Conservation (phyloP, 179 eudicot genomes). For the Beta macrorhiza region DNA sequence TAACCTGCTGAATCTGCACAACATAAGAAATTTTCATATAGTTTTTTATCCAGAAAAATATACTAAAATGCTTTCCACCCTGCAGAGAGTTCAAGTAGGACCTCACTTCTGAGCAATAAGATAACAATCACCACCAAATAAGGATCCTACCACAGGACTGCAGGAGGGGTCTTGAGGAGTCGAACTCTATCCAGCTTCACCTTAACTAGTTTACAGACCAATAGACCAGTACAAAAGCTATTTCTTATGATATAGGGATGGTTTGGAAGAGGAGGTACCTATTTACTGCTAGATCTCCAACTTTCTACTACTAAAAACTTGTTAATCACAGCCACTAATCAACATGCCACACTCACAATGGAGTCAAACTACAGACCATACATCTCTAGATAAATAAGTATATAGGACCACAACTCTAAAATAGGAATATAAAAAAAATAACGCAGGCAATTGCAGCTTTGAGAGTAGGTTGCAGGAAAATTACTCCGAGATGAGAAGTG, state of each 20-base stretch:
- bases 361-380: neutral
- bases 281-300: neutral
- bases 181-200: neutral
- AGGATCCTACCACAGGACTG: neutral
- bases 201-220: too few relatives aligned
- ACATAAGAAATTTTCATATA: neutral
- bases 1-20: slow-evolving; percentile 24
- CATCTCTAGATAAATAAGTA: too few relatives aligned
- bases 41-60: neutral
- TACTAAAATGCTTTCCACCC: neutral
- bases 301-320: neutral
- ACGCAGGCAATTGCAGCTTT: too few relatives aligned
- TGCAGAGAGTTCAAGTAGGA: neutral
- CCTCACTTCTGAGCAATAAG: neutral
- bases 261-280: too few relatives aligned
- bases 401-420: too few relatives aligned
- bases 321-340: neutral
- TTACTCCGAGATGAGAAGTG: too few relatives aligned
- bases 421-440: too few relatives aligned
- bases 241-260: too few relatives aligned
- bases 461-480: too few relatives aligned
- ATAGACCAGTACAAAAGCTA: too few relatives aligned
- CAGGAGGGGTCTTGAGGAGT: neutral
- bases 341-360: neutral
- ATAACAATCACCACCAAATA: neutral